Conservation (phyloP, 176 grass and related monocot species). For the Musa itinerans region DNA sequence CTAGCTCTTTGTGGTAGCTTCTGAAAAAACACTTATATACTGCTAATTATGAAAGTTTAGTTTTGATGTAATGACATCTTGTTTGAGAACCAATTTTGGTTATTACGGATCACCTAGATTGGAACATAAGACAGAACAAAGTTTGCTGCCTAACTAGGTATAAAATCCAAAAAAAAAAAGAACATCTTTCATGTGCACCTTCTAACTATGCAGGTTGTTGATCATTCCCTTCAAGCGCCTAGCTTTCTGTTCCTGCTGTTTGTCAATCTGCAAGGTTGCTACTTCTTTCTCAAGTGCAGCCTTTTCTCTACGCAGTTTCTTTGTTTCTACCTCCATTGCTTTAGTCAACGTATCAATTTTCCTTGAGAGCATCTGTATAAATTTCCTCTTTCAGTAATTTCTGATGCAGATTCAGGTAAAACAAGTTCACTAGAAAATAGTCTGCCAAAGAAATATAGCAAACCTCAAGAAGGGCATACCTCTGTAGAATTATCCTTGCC, state of each 20-base stretch:
- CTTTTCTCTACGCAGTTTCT: slow-evolving; percentile 21
- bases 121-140: background rate
- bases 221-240: slow-evolving; percentile 19
- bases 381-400: background rate
- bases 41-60: background rate
- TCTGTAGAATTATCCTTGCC: slow-evolving; percentile 21
- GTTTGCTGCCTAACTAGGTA: background rate
- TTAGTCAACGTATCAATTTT: slow-evolving; percentile 18
- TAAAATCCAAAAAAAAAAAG: background rate
- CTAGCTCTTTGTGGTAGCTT: background rate
- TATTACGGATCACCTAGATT: background rate
- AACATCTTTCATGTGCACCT: background rate
- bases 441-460: background rate
- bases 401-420: background rate
- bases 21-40: background rate
- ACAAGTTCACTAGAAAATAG: background rate
- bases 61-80: background rate
- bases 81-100: background rate
- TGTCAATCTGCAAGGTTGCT: slow-evolving; percentile 2
- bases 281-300: slow-evolving; percentile 10
- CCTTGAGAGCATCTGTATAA: slow-evolving; percentile 17
- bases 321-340: slow-evolving; percentile 23
- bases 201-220: slow-evolving; percentile 13
- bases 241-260: slow-evolving; percentile 9
- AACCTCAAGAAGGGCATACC: background rate